Base-by-base conservation (phyloP, 768 basidiomycete species). In the Rubroboletus pulcherrimus region DNA sequence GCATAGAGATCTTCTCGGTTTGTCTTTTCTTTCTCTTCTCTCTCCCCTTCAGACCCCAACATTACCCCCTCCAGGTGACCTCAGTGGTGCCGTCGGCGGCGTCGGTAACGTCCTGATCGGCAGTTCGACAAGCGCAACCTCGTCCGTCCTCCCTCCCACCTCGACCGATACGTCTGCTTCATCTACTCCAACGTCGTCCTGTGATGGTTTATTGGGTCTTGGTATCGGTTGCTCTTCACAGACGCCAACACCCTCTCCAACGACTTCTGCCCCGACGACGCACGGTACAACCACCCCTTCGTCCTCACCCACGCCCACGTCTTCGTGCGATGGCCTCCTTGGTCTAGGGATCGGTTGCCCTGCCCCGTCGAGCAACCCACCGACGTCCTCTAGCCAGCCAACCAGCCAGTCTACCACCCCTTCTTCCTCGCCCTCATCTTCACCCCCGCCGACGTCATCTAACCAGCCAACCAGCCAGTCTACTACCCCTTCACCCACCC, bases 1-100 rank as follows among this genome's bases (percentile, higher is more conserved):
- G 57, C 65, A 73, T 42, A 58, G 66, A 50, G 57, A 57, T 29
- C 41, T 66, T n/a, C 51, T 62, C 12, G 55, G 55, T 64, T 0
- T 37, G 61, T 55, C 40, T 2, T 15, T 21, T 51, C 34, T 21
- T 10, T 63, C 17, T 51, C 57, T 10, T 7, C 26, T 46, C 56
- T 48, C 37, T 46, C 56, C 7, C 3, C 0, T n/a, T 15, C 39
- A 17, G 5, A 7, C 19, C 17, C 48, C 49, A 41, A 51, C 51
- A 1, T 12, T 0, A 15, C 3, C 17, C 29, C 7, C 17, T 33
- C 41, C 41, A 69, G 67, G 14, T 37, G 56, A 39, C 4, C 42
- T 64, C n/a, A 47, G 39, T 4, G n/a, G 43, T 29, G 4, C 44
- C 44, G 1, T 62, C 17, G 19, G 33, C 35, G 43, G 37, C 5